phyloP scores from a whole-genome alignment of 1,139 yeast genomes.

The Blastobotrys aristatus region DNA sequence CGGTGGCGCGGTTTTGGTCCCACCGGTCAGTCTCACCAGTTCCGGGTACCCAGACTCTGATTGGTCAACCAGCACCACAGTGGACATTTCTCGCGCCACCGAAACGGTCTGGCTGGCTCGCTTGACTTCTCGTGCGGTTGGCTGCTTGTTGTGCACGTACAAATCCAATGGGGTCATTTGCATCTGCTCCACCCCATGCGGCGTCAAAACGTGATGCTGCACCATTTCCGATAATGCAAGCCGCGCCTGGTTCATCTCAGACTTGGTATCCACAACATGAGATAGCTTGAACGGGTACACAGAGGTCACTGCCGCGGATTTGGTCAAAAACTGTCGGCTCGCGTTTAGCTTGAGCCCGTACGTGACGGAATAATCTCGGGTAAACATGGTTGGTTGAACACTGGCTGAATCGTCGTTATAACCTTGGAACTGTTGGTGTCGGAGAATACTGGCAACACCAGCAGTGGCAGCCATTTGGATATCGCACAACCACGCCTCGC shows the following conservation, averaged over 20 bases:
- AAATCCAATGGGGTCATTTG: conserved; percentile 65
- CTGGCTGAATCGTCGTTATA: conserved; percentile 22
- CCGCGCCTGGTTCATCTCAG: conserved; percentile 45
- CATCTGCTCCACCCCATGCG: conserved; percentile 67
- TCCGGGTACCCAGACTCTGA: conserved; percentile 48
- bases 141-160: conserved; percentile 37
- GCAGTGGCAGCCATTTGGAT: conserved; percentile 69
- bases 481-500: conserved; percentile 85
- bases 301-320: conserved; percentile 67
- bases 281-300: conserved; percentile 86
- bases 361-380: conserved; percentile 78
- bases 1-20: conserved; percentile 59
- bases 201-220: conserved; percentile 74
- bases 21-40: conserved; percentile 76
- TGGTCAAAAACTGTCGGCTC: conserved; percentile 64
- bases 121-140: conserved; percentile 38
- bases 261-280: conserved; percentile 26
- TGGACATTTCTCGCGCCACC: conserved; percentile 75
- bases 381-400: conserved; percentile 58
- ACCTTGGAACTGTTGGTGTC: conserved; percentile 29
- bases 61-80: conserved; percentile 54
- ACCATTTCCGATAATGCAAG: conserved; percentile 78
- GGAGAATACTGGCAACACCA: conserved; percentile 28
- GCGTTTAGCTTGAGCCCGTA: conserved; percentile 74
- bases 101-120: conserved; percentile 44